phyloP scores from a whole-genome alignment of 345 rosid genomes.

The Acer negundo region DNA sequence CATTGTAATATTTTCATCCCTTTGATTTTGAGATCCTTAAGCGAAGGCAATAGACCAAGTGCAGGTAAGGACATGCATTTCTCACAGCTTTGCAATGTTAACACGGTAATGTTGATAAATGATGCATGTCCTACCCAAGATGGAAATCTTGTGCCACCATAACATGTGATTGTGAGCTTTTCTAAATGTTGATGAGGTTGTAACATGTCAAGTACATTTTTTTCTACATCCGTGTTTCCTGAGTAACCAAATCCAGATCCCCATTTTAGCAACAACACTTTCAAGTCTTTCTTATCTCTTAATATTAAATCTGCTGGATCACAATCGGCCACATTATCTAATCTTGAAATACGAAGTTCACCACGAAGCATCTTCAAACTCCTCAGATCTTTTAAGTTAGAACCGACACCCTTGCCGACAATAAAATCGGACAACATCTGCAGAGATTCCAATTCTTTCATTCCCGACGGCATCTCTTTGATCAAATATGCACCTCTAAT shows the following conservation, averaged over 20 bases:
- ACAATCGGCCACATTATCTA: neutral
- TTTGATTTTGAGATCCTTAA: neutral
- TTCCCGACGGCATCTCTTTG: constrained; percentile 5
- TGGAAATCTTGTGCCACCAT: neutral
- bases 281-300: neutral
- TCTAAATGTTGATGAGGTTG: neutral
- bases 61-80: neutral
- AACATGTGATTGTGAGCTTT: neutral
- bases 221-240: neutral
- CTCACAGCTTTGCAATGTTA: neutral
- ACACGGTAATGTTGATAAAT: neutral
- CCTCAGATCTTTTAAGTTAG: neutral
- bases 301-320: neutral
- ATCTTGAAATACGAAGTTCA: neutral
- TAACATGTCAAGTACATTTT: neutral
- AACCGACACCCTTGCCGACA: neutral
- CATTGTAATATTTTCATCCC: neutral
- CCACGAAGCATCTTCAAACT: neutral
- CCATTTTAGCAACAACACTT: neutral
- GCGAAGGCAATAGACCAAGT: neutral
- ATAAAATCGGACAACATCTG: neutral
- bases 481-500: neutral
- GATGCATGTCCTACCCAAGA: constrained; percentile 7
- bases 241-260: neutral
- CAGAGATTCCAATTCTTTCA: neutral